Base-by-base conservation (phyloP, 2,329 filamentous ascomycete species). In the Pestalotiopsis sp. region DNA sequence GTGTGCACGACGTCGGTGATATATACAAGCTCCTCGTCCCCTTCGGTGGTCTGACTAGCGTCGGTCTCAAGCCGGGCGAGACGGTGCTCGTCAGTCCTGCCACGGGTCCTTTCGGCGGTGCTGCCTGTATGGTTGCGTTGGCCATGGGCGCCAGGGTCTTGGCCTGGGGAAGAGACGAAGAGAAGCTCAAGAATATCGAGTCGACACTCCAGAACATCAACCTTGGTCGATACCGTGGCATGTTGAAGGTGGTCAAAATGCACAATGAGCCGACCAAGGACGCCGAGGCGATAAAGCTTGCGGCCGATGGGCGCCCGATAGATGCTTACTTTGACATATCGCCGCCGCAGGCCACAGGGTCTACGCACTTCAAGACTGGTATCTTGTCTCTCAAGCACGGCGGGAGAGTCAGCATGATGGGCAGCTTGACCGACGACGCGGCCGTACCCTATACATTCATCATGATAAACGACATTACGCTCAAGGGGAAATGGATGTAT, bases 111-210 rank as follows among this genome's bases (percentile, higher is more conserved):
- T 87, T 82, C 71, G 82, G 84, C 2, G 78, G 82, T 12, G 81
- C 80, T 2, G 84, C 78, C 0, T 82, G 85, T 0, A 68, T 77
- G 3, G 76, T 84, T 2, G 84, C 84, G 0, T 68, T 84, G 2
- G 80, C 84, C 0, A 83, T 86, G 81, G 86, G 85, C 0, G 83
- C 83, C 3, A 79, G 76, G 31, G 84, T 87, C 2, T 73, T 87
- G 66, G 84, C 85, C 1, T 79, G 84, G 77, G 83, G 84, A 2
- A 75, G 84, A 31, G 83, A 74, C 27, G 72, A 74, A 31, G 68
- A 84, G 58, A 76, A 77, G 17, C 69, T 72, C 11, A 70, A 73
- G 11, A 64, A 66, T 12, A 68, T 69, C 5, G 67, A 71, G 17
- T 68, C 69, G 38, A 72, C 77, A 36, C 74, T 84, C 13, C 75